Evolutionary conservation across 805 yeast species (phyloP), one percentile per base, ranked within the genome.

Genomic region (Yamadazyma laniorum): DNA sequence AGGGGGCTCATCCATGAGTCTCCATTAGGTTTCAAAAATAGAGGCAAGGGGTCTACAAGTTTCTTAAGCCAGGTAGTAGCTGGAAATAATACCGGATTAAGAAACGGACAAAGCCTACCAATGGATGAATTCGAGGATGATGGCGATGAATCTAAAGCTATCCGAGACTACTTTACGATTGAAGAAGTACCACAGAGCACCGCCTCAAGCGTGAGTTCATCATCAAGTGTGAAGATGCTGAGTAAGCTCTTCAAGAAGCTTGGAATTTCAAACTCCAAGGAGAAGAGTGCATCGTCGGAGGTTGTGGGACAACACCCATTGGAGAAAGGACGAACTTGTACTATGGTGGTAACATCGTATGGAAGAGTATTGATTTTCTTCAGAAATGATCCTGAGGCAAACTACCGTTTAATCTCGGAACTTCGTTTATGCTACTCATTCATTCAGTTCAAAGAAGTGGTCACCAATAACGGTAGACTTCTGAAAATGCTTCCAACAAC

Each of bases 311-410:
- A 44, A 25, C 53, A 55, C 37, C 56, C 59, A 9, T 35, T 63
- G 26, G 75, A 69, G 5, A 70, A 63, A 31, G 63, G 64, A 36
- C 57, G 67, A 39, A 65, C 68, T 7, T 72, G 85, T 45, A 71
- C 81, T 1, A 49, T 82, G 42, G 47, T 83, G 11, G 62, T 82
- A 0, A 84, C 90, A 2, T 67, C 78, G 1, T 72, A 72, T 52
- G 91, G 89, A 1, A 65, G 90, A 33, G 78, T 75, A 1, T 56
- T 85, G 42, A 52, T 83, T 1, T 77, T 84, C 43, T 59, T 63
- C 47, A 59, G 72, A 22, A 64, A 59, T 29, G 73, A 64, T 39
- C 59, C 63, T 15, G 65, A 61, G 6, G 67, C 57, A 12, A 55
- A 65, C 25, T 68, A 73, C 49, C 74, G 74, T 40, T 51, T 81